These are phyloP conservation scores for Strombidium stylifer DNA, from an alignment of 73 alveolate species.

Conservation along the genomic window DNA sequence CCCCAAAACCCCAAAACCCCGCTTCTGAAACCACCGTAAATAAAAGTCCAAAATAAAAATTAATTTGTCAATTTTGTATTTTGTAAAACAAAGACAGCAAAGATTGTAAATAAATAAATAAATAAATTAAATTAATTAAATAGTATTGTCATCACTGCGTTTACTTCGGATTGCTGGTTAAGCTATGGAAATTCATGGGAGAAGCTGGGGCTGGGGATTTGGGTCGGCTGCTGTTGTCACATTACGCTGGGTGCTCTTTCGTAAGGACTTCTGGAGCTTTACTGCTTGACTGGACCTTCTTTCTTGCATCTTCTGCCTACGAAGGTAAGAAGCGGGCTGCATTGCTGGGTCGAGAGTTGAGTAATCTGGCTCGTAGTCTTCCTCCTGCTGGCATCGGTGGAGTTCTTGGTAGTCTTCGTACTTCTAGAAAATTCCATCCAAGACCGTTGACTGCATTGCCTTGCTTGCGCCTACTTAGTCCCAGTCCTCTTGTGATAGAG, in stretches of 20 bases:
- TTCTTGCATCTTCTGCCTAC: not conserved
- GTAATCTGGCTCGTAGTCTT: slow-evolving; percentile 1
- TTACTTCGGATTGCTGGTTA: slow-evolving; percentile 5
- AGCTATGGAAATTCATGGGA: slow-evolving; percentile 13
- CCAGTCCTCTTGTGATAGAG: slow-evolving; percentile 19
- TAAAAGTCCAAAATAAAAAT: no score
- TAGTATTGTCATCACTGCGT: slow-evolving; percentile 1
- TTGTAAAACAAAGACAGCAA: no score
- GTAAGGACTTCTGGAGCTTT: not conserved
- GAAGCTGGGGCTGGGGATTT: no score
- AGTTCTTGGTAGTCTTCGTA: slow-evolving; percentile 9
- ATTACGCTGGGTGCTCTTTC: not conserved
- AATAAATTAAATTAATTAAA: not conserved
- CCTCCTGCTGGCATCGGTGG: not conserved
- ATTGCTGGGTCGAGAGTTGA: not conserved
- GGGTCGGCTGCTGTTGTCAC: not conserved
- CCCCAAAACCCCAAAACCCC: slow-evolving; percentile 3
- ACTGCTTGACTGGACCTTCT: not conserved
- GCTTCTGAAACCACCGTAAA: no score
- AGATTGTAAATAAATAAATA: not conserved
- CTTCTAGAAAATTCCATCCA: slow-evolving; percentile 20
- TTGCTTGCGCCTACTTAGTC: slow-evolving; percentile 20
- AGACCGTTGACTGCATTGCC: slow-evolving; percentile 1
- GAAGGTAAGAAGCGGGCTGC: not conserved
- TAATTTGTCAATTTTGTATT: no score